Evolutionary conservation across 352 stramenopile species (phyloP), one percentile per base, ranked within the genome.

Genomic region (Globisporangium recalcitrans): DNA sequence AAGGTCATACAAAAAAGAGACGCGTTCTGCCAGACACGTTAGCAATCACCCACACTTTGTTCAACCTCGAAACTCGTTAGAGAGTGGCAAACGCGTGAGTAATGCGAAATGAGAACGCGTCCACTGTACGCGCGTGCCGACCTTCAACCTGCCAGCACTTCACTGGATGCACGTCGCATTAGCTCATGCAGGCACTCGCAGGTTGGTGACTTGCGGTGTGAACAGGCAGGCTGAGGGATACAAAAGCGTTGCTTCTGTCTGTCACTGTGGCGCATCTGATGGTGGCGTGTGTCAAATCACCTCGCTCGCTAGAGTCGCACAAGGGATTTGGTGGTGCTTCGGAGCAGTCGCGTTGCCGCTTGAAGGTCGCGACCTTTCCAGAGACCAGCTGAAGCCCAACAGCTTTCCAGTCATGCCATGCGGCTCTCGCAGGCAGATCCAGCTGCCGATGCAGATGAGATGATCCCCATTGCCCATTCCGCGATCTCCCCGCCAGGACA

Each of bases 281-380:
- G 40, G 16, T 22, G 40, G 0, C 10, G 11, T 40, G 34, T 14
- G 14, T 10, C 19, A 40, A 40, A 40, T 40, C 11, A 40, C 19
- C 11, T 40, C 9, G 34, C 34, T 13, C 11, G 5, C 34, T 19
- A 4, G 11, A 13, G 34, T 40, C 34, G 13, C 34, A 32, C 19
- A 9, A 9, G n/a, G 19, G 36, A 42, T 42, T 42, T 42, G 36
- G 32, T 29, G 44, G 27, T 58, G 52, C 10, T 10, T 27, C 52
- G 21, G 49, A 55, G 19, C 3, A 16, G 16, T 55, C 49, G 49
- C 19, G 16, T 26, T 22, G 22, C 13, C 5, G 22, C 14, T 27
- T 21, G 32, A 31, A 16, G 24, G 34, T 42, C 54, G 42, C 42
- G 56, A 62, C 54, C 56, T 62, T 62, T 62, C 27, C n/a, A 53